Evolutionary conservation across 192 early-diverging fungal genomes (phyloP), one percentile per base, ranked within the genome.

Genomic region (Mortierella hygrophila): DNA sequence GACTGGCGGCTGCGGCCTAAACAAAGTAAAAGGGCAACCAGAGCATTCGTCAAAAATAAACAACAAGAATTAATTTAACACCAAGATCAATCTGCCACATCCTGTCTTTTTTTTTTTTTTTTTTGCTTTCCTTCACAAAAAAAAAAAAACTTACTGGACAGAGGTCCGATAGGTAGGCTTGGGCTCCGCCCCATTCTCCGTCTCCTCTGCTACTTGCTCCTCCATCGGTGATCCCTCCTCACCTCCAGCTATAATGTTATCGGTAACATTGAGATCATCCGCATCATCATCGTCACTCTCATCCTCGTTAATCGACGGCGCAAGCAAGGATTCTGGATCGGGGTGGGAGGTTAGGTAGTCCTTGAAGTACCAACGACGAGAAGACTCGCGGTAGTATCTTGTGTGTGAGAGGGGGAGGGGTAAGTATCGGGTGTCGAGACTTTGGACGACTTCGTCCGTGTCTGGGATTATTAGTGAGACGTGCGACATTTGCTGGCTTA

Each of bases 321-420:
- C 60, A 13, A 65, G 60, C 3, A 29, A 9, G 6, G 21, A 26
- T 15, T 32, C 60, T 11, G 60, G 29, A 32, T 65, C 60, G 11
- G n/a, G 11, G 0, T 32, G 3, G 29, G 29, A 32, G n/a, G 60
- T 32, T 29, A 65, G 60, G 29, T 65, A 65, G 60, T 65, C 60
- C 60, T 65, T 65, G 60, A 65, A 65, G 29, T 65, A 65, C 60
- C 60, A 65, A 11, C 60, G n/a, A 4, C 60, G 60, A 65, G 60
- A 65, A 13, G 60, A 32, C 11, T 65, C 60, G 26, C 26, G 32
- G 26, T 29, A 65, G 29, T 65, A 65, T 32, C 32, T 65, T 23
- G 26, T 65, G 60, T 65, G 60, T 32, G 60, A 65, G 11, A 65
- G 26, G 29, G 60, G 60, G 1, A 65, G 11, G 3, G 60, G 60